Evolutionary conservation across 2,329 filamentous ascomycete species (phyloP).

Genomic region (Alternaria ventricosa): DNA sequence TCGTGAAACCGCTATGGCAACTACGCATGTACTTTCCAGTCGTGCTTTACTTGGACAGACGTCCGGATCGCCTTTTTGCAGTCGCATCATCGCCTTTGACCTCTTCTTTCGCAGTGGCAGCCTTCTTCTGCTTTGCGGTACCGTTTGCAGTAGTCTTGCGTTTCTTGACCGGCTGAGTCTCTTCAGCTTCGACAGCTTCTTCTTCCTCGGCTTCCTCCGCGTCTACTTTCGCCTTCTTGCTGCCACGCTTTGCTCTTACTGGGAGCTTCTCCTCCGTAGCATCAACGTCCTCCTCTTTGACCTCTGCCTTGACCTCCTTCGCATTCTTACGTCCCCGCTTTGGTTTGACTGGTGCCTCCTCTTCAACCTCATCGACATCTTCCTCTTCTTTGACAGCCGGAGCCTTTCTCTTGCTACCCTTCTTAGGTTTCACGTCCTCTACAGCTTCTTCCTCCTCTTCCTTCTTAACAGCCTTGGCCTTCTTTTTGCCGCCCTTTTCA

Average conservation of each 20-base stretch:
- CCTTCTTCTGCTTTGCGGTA: constrained; percentile 19
- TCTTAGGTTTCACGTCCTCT: constrained; percentile 24
- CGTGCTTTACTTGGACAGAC: constrained; percentile 18
- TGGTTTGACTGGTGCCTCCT: constrained; percentile 15
- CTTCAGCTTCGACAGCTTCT: constrained; percentile 36
- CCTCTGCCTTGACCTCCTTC: constrained; percentile 28
- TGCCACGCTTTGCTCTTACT: constrained; percentile 7
- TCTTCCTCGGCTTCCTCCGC: constrained; percentile 26
- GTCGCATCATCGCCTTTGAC: constrained; percentile 21
- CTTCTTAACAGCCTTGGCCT: constrained; percentile 33
- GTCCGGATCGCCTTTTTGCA: constrained; percentile 33
- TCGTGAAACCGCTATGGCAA: no score
- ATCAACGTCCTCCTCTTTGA: constrained; percentile 29
- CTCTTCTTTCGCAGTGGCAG: constrained; percentile 4
- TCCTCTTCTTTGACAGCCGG: constrained; percentile 33
- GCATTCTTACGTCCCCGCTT: constrained; percentile 31
- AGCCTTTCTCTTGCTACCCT: constrained; percentile 33
- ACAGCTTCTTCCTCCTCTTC: constrained; percentile 23
- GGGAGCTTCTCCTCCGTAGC: constrained; percentile 28
- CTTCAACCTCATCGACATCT: constrained; percentile 22
- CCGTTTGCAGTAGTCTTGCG: constrained; percentile 26
- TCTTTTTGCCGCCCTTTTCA: constrained; percentile 47
- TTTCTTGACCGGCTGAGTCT: constrained; percentile 31
- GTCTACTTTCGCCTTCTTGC: constrained; percentile 20
- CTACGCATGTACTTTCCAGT: no score